phyloP scores from a whole-genome alignment of 768 basidiomycete species.

The Kwoniella dejecticola region DNA sequence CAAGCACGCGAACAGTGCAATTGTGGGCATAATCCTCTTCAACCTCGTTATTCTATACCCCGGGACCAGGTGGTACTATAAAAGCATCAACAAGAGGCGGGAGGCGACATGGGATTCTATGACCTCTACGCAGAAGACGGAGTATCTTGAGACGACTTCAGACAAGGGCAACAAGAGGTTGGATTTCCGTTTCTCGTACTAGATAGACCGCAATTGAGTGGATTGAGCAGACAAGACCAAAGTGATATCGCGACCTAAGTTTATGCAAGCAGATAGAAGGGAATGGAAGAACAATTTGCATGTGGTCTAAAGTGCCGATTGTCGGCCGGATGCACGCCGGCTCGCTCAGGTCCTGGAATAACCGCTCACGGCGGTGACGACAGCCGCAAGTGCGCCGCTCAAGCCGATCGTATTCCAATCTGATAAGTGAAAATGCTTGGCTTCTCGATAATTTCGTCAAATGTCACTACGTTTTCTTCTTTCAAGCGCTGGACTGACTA shows the following conservation, averaged over 20 bases:
- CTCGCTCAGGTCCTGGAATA: not conserved
- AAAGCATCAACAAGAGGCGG: slow-evolving; percentile 41
- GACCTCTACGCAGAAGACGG: slow-evolving; percentile 42
- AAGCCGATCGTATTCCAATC: not conserved
- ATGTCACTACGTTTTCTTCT: not conserved
- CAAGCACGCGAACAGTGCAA: slow-evolving; percentile 46
- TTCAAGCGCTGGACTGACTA: not conserved
- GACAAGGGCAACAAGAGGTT: slow-evolving; percentile 49
- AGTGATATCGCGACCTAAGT: not conserved
- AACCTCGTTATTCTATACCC: slow-evolving; percentile 53
- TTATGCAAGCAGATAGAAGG: too few relatives aligned
- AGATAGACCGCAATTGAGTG: not conserved
- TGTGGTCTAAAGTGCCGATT: too few relatives aligned
- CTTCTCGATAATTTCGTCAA: not conserved
- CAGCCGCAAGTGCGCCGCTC: too few relatives aligned
- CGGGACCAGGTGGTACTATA: slow-evolving; percentile 49
- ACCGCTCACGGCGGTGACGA: slow-evolving; percentile 2
- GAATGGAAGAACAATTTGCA: too few relatives aligned
- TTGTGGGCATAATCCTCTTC: slow-evolving; percentile 52
- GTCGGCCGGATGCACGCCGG: not conserved
- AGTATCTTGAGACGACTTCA: slow-evolving; percentile 53
- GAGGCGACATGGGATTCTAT: slow-evolving; percentile 49
- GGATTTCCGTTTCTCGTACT: slow-evolving; percentile 22
- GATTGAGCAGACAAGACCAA: not conserved
- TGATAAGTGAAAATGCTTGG: not conserved